Conservation (phyloP, 352 stramenopile genomes). For the Aphanomyces cochlioides region DNA sequence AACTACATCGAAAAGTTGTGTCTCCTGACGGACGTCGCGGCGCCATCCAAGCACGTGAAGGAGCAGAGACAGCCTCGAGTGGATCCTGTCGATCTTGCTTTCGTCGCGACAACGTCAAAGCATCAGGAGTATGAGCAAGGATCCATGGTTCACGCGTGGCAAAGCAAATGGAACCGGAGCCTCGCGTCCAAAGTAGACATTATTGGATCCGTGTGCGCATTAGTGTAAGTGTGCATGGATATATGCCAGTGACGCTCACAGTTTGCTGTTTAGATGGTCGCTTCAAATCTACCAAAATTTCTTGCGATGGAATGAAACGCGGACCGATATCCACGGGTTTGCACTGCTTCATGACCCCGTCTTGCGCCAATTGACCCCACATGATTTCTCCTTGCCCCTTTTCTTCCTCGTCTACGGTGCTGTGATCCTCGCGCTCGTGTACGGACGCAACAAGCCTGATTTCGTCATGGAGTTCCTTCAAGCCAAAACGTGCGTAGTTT, state of each 20-base stretch:
- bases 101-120: no score
- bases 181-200: constrained; percentile 24
- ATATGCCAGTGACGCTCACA: not conserved
- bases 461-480: constrained; percentile 39
- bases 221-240: constrained; percentile 19
- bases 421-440: constrained; percentile 33
- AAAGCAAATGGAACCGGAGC: constrained; percentile 23
- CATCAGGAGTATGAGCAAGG: no score
- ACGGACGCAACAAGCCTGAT: constrained; percentile 38
- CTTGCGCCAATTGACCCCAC: constrained; percentile 31
- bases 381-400: constrained; percentile 37
- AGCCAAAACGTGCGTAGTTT: constrained; percentile 38
- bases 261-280: constrained; percentile 30
- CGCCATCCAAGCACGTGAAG: not conserved
- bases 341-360: constrained; percentile 37
- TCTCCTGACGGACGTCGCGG: constrained; percentile 11
- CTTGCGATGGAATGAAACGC: constrained; percentile 39
- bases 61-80: constrained; percentile 2
- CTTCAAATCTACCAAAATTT: constrained; percentile 37
- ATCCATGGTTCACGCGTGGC: constrained; percentile 10
- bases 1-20: constrained; percentile 30
- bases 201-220: not conserved
- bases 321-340: constrained; percentile 35
- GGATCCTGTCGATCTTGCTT: not conserved
- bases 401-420: constrained; percentile 39